Conservation (phyloP, 148 eudicot genomes). For the Diospyros lotus region DNA sequence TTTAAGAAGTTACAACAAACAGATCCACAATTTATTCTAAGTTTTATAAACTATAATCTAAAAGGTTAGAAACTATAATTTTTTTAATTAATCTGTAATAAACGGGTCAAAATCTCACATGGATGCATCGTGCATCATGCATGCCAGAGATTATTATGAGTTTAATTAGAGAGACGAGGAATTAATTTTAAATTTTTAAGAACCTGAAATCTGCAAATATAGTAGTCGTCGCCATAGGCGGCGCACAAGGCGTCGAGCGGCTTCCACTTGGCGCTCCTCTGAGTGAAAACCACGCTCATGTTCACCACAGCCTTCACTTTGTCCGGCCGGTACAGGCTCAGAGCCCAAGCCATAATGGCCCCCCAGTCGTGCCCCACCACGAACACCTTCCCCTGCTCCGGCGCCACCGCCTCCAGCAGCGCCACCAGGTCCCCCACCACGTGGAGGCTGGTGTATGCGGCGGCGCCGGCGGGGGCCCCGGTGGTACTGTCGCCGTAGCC, state of each 20-base stretch:
- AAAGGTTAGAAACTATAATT: no score
- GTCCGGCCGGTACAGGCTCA: constrained; percentile 38
- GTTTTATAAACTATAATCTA: no score
- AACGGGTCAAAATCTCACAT: no score
- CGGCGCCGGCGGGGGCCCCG: background rate
- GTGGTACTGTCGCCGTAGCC: constrained; percentile 29
- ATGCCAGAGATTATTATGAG: no score
- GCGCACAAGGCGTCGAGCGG: constrained; percentile 21
- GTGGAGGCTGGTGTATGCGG: constrained; percentile 20
- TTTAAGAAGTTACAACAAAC: no score
- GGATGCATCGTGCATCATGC: no score
- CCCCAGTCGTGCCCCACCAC: constrained; percentile 53
- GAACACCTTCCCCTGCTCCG: constrained; percentile 20
- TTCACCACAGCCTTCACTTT: constrained; percentile 33
- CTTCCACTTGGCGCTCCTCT: constrained; percentile 26
- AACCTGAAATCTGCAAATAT: constrained; percentile 48
- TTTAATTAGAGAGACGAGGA: background rate
- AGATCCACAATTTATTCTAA: no score
- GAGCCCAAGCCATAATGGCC: constrained; percentile 34
- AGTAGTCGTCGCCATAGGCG: constrained; percentile 38
- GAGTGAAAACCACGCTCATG: constrained; percentile 31
- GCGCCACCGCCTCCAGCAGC: constrained; percentile 29
- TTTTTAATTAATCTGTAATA: no score
- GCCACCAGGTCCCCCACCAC: constrained; percentile 42
- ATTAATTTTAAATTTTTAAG: background rate